These are phyloP conservation scores for Alternaria sp. DNA, from an alignment of 2,329 filamentous ascomycete genomes.

Conservation along the genomic window DNA sequence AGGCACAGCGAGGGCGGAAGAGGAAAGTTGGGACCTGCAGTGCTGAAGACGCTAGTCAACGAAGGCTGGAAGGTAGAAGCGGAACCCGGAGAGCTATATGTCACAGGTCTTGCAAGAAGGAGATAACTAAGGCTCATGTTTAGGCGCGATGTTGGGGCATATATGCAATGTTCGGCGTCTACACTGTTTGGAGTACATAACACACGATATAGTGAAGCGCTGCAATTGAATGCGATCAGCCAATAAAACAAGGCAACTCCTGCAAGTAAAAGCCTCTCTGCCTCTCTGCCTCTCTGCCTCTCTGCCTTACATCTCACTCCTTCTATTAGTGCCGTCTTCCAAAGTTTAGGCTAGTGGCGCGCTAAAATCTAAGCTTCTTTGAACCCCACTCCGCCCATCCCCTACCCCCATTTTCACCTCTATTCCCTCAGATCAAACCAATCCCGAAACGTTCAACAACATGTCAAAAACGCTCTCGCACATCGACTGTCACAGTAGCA, in stretches of 20 bases:
- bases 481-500: constrained; percentile 20
- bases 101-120: constrained; percentile 65
- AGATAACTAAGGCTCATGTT: constrained; percentile 14
- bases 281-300: not conserved
- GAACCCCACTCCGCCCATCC: constrained; percentile 7
- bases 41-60: constrained; percentile 75
- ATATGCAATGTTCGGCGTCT: not conserved
- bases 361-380: constrained; percentile 21
- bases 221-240: not conserved
- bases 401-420: not conserved
- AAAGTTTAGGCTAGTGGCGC: constrained; percentile 15
- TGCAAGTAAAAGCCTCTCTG: not conserved
- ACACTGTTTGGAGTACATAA: not conserved
- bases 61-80: constrained; percentile 86
- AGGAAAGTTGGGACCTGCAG: constrained; percentile 78
- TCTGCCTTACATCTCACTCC: not conserved
- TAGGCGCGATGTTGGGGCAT: constrained; percentile 2
- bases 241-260: not conserved
- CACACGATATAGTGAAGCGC: not conserved
- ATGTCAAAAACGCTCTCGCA: constrained; percentile 15
- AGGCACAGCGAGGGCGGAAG: constrained; percentile 79
- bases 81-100: constrained; percentile 72
- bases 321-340: not conserved
- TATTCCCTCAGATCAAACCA: not conserved
- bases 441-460: constrained; percentile 13